Base-by-base conservation (phyloP, 2,329 filamentous ascomycete species). In the Hypoxylon sp. region DNA sequence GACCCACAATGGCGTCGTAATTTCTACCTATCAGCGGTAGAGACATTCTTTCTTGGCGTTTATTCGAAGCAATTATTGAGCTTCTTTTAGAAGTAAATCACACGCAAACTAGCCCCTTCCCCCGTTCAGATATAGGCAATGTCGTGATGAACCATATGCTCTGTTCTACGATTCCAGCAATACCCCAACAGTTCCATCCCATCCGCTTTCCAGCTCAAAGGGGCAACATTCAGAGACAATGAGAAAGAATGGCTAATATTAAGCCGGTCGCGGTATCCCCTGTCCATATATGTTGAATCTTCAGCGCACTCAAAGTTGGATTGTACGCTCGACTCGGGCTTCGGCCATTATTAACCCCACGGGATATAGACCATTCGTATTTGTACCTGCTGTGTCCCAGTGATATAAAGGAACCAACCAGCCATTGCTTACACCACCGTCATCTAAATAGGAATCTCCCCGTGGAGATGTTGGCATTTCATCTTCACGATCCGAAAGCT, bases 21-120 rank as follows among this genome's bases (percentile, higher is more conserved):
- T 39, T 14, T 19, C 6, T 6, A 26, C 14, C 37, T 22, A 26
- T 29, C 10, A 44, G 22, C 31, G 17, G 44, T 17, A 17, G 19
- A 48, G 44, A 24, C 44, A 24, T 13, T 48, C 9, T 13, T 19
- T 19, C 1, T 22, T 22, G 19, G 19, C 19, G 19, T 22, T 22
- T 22, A 22, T 22, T 22, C 19, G 19, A 22, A 22, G 19, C 19
- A 22, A 22, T 22, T 22, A 22, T 22, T 22, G 1, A 22, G 19
- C 19, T 22, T 22, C 19, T 71, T 79, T 58, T 35, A 66, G 42
- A 35, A 6, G 3, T 26, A 26, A 26, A 26, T 26, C 26, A 26
- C 6, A 26, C 24, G 24, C 24, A 26, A 26, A 26, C 24, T 26
- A 26, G 24, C 24, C 5, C 24, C 24, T 5, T 26, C 24, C 24